Base-by-base conservation (phyloP, 139 green algal species). In the Chlorella sp. region DNA sequence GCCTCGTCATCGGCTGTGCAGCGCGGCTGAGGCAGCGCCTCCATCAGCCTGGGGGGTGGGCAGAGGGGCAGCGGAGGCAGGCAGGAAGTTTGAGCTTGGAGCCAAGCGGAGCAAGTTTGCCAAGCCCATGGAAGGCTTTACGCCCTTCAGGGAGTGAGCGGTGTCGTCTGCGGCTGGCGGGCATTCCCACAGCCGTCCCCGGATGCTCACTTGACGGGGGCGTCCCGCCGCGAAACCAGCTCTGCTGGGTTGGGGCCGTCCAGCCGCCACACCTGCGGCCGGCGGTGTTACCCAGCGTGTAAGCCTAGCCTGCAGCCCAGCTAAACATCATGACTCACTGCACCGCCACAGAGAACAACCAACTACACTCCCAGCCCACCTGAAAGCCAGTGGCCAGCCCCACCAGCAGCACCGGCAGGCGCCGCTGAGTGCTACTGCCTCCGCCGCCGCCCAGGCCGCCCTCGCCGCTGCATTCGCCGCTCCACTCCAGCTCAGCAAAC, bases 341-440 rank as follows among this genome's bases (percentile, higher is more conserved):
- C n/a, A n/a, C n/a, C n/a, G n/a, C n/a, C n/a, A n/a, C n/a, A n/a
- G n/a, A n/a, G n/a, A n/a, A n/a, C n/a, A n/a, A n/a, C n/a, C n/a
- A n/a, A n/a, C n/a, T n/a, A n/a, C 69, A 16, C 7, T 75, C 36
- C 69, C 11, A 20, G 36, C 47, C 23, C 73, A 80, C 44, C 78
- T 92, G 89, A 39, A 92, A 92, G 32, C 89, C 89, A 17, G 62
- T 86, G 16, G 74, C 72, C 60, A 90, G 87, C 1, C 78, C 87
- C 3, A 92, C 51, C 39, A 92, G 64, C 32, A 91, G 78, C 18
- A 88, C 85, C 1, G 57, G 51, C 30, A 70, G 44, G 23, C 70
- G 68, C 23, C 51, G 51, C 51, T 20, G 15, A 20, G 51, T 51
- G 25, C 20, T 25, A 30, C 0, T 12, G 75, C 75, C 1, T 51